Base-by-base conservation (phyloP, 306 rosid genomes). In the Alnus rubra region DNA sequence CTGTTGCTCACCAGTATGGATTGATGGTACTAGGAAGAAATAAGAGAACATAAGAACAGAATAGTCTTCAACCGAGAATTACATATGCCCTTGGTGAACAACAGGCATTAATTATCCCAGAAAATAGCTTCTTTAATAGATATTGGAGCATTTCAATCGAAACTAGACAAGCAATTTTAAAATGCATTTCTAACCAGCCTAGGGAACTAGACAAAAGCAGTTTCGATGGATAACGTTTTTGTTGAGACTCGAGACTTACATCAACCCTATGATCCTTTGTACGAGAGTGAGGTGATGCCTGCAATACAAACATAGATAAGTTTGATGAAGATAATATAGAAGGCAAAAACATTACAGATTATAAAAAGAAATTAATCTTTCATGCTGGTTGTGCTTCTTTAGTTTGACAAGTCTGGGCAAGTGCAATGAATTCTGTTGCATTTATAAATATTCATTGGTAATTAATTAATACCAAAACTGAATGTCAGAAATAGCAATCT, bases 201-300 rank as follows among this genome's bases (percentile, higher is more conserved):
- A 33, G 70, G 70, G 15, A 35, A 15, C 70, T 53, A 52, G 54
- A 42, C 8, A 71, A 62, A 7, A 71, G 42, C 7, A 5, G 4
- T 16, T 55, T 55, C 60, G 11, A 55, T 55, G 8, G 11, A 59
- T 28, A 10, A 31, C 28, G 30, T 59, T 59, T 28, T 58, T 14
- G 55, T 39, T 23, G 30, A 53, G 42, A 62, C 49, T 58, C 18
- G 18, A 39, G 52, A 87, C 98, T 93, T 87, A 89, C 98, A 73
- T 90, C 97, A 71, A 69, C 88, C 79, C 97, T 89, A 45, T 88
- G 92, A 76, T 86, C 90, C 85, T 74, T 78, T 56, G 76, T 76
- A 37, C 19, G 71, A 74, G 86, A 64, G 4, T 74, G 39, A 51
- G 94, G 69, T 68, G 90, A 65, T 81, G 50, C 88, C 97, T 91